Evolutionary conservation across 1,284 basidiomycete genomes (phyloP), one percentile per base, ranked within the genome.

Genomic region (Sutorius eximius): DNA sequence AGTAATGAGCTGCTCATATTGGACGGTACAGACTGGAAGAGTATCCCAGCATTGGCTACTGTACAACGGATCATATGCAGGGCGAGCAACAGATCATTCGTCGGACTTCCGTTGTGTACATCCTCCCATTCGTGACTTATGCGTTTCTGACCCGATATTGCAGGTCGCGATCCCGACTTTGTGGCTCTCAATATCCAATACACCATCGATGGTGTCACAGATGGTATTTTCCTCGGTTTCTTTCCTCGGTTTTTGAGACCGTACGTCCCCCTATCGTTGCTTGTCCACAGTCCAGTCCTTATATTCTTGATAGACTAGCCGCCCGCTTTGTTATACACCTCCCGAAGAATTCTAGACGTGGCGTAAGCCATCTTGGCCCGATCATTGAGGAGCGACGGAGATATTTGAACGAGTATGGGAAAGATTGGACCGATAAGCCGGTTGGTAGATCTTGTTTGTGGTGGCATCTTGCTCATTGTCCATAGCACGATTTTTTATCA

Each of bases 131-230:
- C 36, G 9, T 37, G 2, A 13, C 29, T 9, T 32, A 18, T 15
- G 9, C 30, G 8, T 34, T 46, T 38, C 30, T 38, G 30, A 36
- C 9, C 30, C 13, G 27, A n/a, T 7, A 20, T 20, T 20, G 5
- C 45, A 78, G 79, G 78, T 60, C 67, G 75, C 27, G 52, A 78
- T 46, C 59, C 59, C 11, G 75, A 73, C 20, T 78, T 67, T 49
- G 56, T 64, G 34, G 59, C 64, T 20, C 59, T 77, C n/a, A 73
- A 67, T 46, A 65, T 72, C 9, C 45, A 65, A 10, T 72, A 68
- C 52, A 68, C 76, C 0, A 30, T 71, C 13, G 67, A 72, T 44
- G 65, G 75, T 11, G 46, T 72, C 11, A 67, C 64, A 37, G 64
- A 58, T 22, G 67, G 63, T 0, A 5, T 45, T 9, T 54, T 65